Evolutionary conservation across 352 stramenopile species (phyloP).

Genomic region (Phytophthora tubulina): DNA sequence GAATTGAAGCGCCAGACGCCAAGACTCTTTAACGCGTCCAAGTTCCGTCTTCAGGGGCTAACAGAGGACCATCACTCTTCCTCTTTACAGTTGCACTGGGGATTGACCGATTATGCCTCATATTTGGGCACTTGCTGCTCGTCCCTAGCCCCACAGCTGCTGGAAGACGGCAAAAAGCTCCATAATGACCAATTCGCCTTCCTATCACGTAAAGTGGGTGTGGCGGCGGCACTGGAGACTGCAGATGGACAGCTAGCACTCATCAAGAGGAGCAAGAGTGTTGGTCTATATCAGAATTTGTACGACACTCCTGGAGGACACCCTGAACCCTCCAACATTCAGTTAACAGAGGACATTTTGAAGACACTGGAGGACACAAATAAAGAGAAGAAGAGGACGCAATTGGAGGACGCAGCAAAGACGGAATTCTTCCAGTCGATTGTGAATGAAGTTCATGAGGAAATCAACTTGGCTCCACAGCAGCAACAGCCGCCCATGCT

Average conservation of each 20-base stretch:
- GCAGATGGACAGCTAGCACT: constrained; percentile 67
- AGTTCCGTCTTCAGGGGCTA: constrained; percentile 58
- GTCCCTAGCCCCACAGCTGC: constrained; percentile 43
- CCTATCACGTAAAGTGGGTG: constrained; percentile 83
- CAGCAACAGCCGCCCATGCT: constrained; percentile 61
- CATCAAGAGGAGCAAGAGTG: constrained; percentile 68
- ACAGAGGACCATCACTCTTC: neutral
- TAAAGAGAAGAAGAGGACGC: constrained; percentile 3
- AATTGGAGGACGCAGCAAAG: constrained; percentile 43
- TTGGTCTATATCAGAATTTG: constrained; percentile 80
- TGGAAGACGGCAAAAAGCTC: constrained; percentile 42
- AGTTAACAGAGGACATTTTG: constrained; percentile 45
- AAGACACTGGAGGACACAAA: constrained; percentile 26
- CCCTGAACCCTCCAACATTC: constrained; percentile 65
- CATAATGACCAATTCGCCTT: constrained; percentile 55
- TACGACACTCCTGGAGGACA: constrained; percentile 84
- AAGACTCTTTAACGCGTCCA: constrained; percentile 78
- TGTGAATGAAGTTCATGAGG: constrained; percentile 77
- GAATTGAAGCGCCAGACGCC: constrained; percentile 43
- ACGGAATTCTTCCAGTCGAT: constrained; percentile 80
- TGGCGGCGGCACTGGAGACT: constrained; percentile 78
- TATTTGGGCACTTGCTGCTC: constrained; percentile 84
- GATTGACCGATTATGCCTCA: constrained; percentile 78
- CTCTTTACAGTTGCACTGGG: constrained; percentile 48
- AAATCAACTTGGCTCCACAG: constrained; percentile 69